Percentiles rank a stretch among this genome's conserved stretches.
Evolutionary conservation across 257 asterid genomes (phyloP).

Genomic region (Schizonepeta tenuifolia): DNA sequence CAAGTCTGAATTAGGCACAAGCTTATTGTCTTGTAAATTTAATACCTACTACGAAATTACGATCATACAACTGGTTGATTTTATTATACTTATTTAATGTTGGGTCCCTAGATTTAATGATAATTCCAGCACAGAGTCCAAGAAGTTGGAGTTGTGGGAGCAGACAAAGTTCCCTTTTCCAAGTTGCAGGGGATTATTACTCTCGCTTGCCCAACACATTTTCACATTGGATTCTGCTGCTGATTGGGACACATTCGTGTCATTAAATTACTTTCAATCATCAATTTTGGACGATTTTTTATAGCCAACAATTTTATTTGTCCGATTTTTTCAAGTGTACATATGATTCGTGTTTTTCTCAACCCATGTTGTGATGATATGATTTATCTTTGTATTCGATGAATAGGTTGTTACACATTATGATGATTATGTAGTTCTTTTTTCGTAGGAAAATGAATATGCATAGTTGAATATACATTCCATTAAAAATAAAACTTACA

Average conservation of each 20-base stretch:
- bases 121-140: slow-evolving; percentile 23
- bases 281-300: slow-evolving; percentile 13
- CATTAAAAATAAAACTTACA: too few species aligned
- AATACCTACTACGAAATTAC: neutral
- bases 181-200: slow-evolving; percentile 35
- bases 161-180: slow-evolving; percentile 33
- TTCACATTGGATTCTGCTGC: slow-evolving; percentile 43
- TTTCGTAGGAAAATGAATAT: too few species aligned
- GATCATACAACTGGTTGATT: neutral
- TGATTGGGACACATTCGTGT: slow-evolving; percentile 34
- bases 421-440: too few species aligned
- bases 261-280: slow-evolving; percentile 16
- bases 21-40: slow-evolving; percentile 12
- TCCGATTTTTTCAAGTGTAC: neutral
- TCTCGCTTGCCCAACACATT: slow-evolving; percentile 21
- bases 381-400: too few species aligned
- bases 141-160: slow-evolving; percentile 30
- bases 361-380: too few species aligned
- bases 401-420: too few species aligned
- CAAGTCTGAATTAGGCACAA: slow-evolving; percentile 33
- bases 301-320: neutral
- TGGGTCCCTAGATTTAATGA: slow-evolving; percentile 36
- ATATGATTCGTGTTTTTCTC: neutral
- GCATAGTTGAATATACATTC: too few species aligned
- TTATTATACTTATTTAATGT: slow-evolving; percentile 7